Percentiles rank a stretch among this genome's conserved stretches.
These are phyloP conservation scores for Globisporangium uncinulatum DNA, from an alignment of 352 stramenopile species.

Conservation along the genomic window DNA sequence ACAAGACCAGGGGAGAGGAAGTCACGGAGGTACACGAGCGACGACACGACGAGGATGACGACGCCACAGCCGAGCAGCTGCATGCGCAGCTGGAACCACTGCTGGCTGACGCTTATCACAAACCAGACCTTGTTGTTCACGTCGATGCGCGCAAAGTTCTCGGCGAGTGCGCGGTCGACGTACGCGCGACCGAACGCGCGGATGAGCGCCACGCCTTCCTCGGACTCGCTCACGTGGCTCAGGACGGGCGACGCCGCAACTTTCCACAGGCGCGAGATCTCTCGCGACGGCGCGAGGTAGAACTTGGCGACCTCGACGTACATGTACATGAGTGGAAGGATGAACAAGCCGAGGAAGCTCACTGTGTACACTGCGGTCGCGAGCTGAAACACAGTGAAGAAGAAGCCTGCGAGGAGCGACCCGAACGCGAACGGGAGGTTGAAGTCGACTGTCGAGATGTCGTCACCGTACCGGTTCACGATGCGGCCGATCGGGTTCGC, in stretches of 20 bases:
- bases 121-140: neutral
- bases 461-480: constrained; percentile 80
- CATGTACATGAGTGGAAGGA: constrained; percentile 53
- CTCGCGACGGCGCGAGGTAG: constrained; percentile 26
- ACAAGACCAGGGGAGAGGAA: neutral
- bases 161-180: constrained; percentile 12
- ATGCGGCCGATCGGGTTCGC: constrained; percentile 81
- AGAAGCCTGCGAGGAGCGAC: constrained; percentile 33
- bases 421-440: constrained; percentile 20
- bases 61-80: neutral
- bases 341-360: constrained; percentile 50
- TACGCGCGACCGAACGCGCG: constrained; percentile 23
- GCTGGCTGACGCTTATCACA: neutral
- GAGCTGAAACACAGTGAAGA: constrained; percentile 56
- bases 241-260: constrained; percentile 25
- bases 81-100: neutral
- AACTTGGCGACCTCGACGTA: constrained; percentile 26
- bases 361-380: constrained; percentile 55
- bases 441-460: constrained; percentile 83
- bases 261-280: constrained; percentile 30
- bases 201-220: constrained; percentile 31
- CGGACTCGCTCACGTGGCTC: constrained; percentile 27
- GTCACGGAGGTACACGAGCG: neutral
- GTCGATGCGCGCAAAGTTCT: constrained; percentile 22
- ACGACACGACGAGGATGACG: neutral